Percentiles rank a stretch among this genome's conserved stretches.
Conservation (phyloP, 2,329 filamentous ascomycete species). For the Apiospora arundinis region DNA sequence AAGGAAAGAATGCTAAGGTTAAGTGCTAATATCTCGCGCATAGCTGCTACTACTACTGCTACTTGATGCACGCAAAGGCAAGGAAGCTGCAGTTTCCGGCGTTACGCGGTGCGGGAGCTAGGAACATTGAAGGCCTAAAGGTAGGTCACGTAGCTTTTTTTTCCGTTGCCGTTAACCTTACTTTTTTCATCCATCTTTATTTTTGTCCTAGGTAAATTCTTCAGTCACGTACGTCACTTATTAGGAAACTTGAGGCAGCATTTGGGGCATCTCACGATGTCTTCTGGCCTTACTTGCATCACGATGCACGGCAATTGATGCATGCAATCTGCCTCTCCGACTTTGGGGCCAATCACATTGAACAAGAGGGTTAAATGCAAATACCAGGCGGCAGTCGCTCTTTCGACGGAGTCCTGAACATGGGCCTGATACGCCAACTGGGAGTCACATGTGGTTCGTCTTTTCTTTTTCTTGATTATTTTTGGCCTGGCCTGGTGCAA, state of each 20-base stretch:
- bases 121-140: neutral
- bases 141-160: neutral
- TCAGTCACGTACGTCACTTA: too few relatives aligned
- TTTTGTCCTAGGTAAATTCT: too few relatives aligned
- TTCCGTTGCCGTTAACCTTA: neutral
- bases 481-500: too few relatives aligned
- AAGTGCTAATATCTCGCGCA: neutral
- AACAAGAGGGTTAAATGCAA: neutral
- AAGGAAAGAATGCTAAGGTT: neutral
- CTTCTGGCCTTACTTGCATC: too few relatives aligned
- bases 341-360: neutral
- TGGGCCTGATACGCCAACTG: neutral
- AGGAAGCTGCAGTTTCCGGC: conserved; percentile 10
- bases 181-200: neutral
- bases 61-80: neutral
- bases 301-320: neutral
- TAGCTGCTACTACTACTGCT: neutral
- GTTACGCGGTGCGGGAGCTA: conserved; percentile 15
- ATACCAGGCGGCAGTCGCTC: neutral
- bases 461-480: conserved; percentile 3
- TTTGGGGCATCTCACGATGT: too few relatives aligned
- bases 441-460: neutral
- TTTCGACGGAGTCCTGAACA: neutral
- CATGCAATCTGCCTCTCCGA: neutral
- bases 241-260: too few relatives aligned